These are phyloP conservation scores for Vitis rupestris DNA, from an alignment of 164 flowering plant genomes.

Conservation along the genomic window DNA sequence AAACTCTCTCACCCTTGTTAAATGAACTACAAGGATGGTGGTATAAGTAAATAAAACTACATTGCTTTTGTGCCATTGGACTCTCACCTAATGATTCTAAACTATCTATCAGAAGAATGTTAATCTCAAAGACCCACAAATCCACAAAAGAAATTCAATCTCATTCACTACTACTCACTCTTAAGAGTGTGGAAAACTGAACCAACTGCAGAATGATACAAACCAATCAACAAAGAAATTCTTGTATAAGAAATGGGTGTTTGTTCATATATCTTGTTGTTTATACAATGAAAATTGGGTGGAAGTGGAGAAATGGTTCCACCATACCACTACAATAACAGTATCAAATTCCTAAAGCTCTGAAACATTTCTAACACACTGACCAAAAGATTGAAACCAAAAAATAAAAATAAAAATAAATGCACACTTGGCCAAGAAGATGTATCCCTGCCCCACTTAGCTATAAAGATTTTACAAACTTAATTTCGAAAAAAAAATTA, in stretches of 20 bases:
- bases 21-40: too few relatives aligned
- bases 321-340: constrained; percentile 6
- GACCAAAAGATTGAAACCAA: neutral
- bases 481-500: constrained; percentile 15
- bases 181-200: too few relatives aligned
- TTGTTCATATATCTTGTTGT: neutral
- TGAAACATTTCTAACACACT: too few relatives aligned
- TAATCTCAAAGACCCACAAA: too few relatives aligned
- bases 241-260: neutral
- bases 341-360: too few relatives aligned
- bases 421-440: constrained; percentile 5
- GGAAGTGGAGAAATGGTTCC: constrained; percentile 12
- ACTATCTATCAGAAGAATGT: too few relatives aligned
- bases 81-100: too few relatives aligned
- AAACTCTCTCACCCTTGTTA: too few relatives aligned
- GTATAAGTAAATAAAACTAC: too few relatives aligned
- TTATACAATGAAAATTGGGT: constrained; percentile 18
- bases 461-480: constrained; percentile 14
- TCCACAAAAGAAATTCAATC: too few relatives aligned
- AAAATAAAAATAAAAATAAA: constrained; percentile 2
- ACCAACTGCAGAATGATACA: neutral
- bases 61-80: too few relatives aligned
- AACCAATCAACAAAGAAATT: constrained; percentile 3
- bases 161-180: too few relatives aligned
- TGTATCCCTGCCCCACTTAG: constrained; percentile 11